Percentiles rank a stretch among this genome's conserved stretches.
Conservation (phyloP, 2,329 filamentous ascomycete species). For the Knoxdaviesia capensis region DNA sequence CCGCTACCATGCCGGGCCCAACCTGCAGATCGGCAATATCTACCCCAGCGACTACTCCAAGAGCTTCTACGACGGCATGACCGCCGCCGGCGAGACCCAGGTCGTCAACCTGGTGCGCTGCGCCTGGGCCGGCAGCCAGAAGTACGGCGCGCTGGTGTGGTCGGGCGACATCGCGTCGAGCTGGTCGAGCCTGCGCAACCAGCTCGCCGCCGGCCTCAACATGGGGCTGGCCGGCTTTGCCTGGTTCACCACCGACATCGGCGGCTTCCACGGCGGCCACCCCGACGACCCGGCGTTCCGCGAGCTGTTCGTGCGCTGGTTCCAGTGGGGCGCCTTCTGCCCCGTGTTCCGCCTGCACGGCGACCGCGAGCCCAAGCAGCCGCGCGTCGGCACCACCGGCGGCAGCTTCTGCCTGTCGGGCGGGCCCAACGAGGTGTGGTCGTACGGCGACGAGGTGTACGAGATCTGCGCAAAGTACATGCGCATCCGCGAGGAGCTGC, state of each 20-base stretch:
- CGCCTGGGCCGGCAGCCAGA: constrained; percentile 35
- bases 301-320: constrained; percentile 47
- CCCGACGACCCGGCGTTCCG: constrained; percentile 32
- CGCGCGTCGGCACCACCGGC: constrained; percentile 13
- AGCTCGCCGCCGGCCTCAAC: constrained; percentile 42
- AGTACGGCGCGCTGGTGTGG: constrained; percentile 46
- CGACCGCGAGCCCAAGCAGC: constrained; percentile 35
- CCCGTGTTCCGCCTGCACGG: constrained; percentile 50
- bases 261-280: constrained; percentile 47
- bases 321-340: constrained; percentile 48
- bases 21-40: constrained; percentile 30
- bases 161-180: constrained; percentile 45
- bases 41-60: constrained; percentile 37
- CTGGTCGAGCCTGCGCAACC: constrained; percentile 37
- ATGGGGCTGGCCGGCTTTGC: constrained; percentile 44
- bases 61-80: constrained; percentile 39
- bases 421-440: constrained; percentile 44
- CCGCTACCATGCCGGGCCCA: constrained; percentile 26
- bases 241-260: constrained; percentile 54
- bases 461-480: constrained; percentile 40
- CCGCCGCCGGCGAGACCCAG: constrained; percentile 27
- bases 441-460: constrained; percentile 39
- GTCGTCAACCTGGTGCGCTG: constrained; percentile 34
- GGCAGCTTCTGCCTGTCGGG: constrained; percentile 24
- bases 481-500: constrained; percentile 32